Base-by-base conservation (phyloP, 2,329 filamentous ascomycete genomes). In the Cladophialophora chaetospira region DNA sequence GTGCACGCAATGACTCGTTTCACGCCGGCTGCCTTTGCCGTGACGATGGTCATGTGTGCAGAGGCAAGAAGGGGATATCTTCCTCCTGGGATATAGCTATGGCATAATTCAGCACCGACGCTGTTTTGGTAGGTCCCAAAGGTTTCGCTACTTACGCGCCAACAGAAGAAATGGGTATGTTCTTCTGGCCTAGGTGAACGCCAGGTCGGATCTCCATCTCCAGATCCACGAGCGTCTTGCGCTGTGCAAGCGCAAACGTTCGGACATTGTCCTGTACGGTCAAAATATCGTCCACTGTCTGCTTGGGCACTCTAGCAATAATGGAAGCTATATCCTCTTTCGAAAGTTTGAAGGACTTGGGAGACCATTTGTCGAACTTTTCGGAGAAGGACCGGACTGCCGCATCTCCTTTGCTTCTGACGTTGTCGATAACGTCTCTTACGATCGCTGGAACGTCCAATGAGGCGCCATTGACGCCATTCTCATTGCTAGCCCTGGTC, bases 1-100 rank as follows among this genome's bases (percentile, higher is more conserved):
- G 80, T 82, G 65, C 76, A 81, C 10, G 69, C 79, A 5, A 79
- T 72, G 3, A 82, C 78, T 47, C 77, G 68, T n/a, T 69, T 69
- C 1, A 82, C 79, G 2, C 80, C 80, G 4, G 80, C 79, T 3
- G 77, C 76, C 62, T 82, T 82, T 19, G 79, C 79, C 0, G 79
- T 82, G 3, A 81, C 65, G 44, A 82, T 80, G 2, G 79, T 82
- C 80, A 82, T 82, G 64, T 82, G 80, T 2, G 78, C 77, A 5
- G 75, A 79, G 1, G 79, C 80, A 2, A 82, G 75, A 2, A 82
- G 71, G 0, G 79, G 77, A 57, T 82, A 82, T 5, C 79, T 72
- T 3, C 79, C 79, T 4, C 78, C 79, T 1, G 79, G 79, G 36
- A 81, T 79, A 59, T 79, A 79, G 0, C 70, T 72, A n/a, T 40